Evolutionary conservation across 2,329 filamentous ascomycete genomes (phyloP).

Genomic region (Stenocarpella maydis): DNA sequence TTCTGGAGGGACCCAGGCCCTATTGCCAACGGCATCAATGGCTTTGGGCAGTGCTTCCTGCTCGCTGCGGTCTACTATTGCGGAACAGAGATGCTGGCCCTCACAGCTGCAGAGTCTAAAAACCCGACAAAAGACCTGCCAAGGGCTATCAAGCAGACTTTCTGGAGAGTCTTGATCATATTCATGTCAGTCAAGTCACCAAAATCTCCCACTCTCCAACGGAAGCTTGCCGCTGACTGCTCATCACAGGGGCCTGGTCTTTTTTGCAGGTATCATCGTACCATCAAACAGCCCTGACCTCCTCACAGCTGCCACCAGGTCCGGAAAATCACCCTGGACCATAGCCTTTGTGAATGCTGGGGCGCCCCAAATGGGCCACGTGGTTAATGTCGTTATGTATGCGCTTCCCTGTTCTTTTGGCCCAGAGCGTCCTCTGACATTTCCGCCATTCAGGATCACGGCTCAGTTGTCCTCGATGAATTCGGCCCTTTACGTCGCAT

Average conservation of each 20-base stretch:
- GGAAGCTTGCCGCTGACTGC: background rate
- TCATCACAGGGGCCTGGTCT: slow-evolving; percentile 40
- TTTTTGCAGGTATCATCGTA: slow-evolving; percentile 45
- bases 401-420: background rate
- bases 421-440: background rate
- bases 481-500: slow-evolving; percentile 44
- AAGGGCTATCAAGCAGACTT: slow-evolving; percentile 43
- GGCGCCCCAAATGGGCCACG: slow-evolving; percentile 40
- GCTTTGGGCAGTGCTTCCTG: slow-evolving; percentile 47
- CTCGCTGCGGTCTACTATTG: slow-evolving; percentile 48
- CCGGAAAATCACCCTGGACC: slow-evolving; percentile 44
- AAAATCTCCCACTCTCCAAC: too few species aligned
- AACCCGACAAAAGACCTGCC: slow-evolving; percentile 44
- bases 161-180: slow-evolving; percentile 45
- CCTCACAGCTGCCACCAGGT: slow-evolving; percentile 43
- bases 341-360: slow-evolving; percentile 44
- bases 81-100: slow-evolving; percentile 48
- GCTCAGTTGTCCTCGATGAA: slow-evolving; percentile 47
- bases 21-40: slow-evolving; percentile 46
- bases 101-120: slow-evolving; percentile 46
- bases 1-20: slow-evolving; percentile 46
- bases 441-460: slow-evolving; percentile 37
- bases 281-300: slow-evolving; percentile 47
- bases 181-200: slow-evolving; percentile 35
- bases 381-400: slow-evolving; percentile 46